Evolutionary conservation across 352 stramenopile genomes (phyloP), one percentile per base, ranked within the genome.

Genomic region (Globisporangium acanthophoron): DNA sequence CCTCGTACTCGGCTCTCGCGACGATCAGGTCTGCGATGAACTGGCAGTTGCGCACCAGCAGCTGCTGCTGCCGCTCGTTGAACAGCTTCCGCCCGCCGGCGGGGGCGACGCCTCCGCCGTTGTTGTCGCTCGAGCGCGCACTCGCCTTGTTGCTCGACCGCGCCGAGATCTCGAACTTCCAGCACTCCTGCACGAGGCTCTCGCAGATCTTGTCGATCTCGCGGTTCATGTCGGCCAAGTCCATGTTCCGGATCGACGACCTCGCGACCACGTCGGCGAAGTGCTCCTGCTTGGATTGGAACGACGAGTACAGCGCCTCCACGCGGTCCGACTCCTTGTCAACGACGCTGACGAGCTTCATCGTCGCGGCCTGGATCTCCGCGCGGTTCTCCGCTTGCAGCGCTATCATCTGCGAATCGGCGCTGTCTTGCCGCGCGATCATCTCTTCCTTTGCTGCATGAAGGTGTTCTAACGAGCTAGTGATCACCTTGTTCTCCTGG

Each of bases 111-210:
- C 45, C 62, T 12, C 48, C 66, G 43, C 74, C 80, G 60, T 83
- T 79, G 46, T 74, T 87, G 52, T 91, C 74, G 0, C 41, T 15
- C 9, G 27, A 33, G 11, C 73, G 64, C 12, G 65, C 60, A 41
- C 60, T 84, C 4, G 62, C 40, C 33, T 81, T 85, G 57, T 58
- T 88, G 45, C 70, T 82, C 4, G 74, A 75, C n/a, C 80, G 69
- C 15, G 81, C 78, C 1, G 84, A 94, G 12, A 70, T 94, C 64
- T 94, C 84, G 56, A 94, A 94, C 56, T 94, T 92, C 82, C 84
- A 94, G 72, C 84, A 94, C 58, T 94, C 84, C 1, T 65, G 73
- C 48, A 94, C 79, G 21, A 94, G 76, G n/a, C 69, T 86, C 62
- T 94, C 84, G 41, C 81, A 87, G 15, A 94, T 62, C 15, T 76